Evolutionary conservation across 352 stramenopile species (phyloP).

Genomic region (Globisporangium camurandrum): DNA sequence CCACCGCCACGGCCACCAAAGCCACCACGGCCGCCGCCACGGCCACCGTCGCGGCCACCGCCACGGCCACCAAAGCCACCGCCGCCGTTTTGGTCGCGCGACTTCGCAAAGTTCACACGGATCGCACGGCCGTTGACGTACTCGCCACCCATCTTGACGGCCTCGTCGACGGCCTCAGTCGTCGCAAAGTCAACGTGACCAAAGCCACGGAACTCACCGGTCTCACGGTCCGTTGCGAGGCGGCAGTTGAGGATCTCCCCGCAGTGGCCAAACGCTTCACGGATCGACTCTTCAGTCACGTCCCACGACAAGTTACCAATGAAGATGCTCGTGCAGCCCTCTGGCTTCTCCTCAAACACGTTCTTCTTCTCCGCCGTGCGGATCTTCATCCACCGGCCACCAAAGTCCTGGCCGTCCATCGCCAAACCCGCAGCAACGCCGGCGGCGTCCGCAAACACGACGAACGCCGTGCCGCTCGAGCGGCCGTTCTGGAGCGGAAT

Average conservation of each 20-base stretch:
- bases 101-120: slow-evolving; percentile 93
- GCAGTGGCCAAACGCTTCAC: slow-evolving; percentile 90
- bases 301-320: slow-evolving; percentile 97
- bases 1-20: slow-evolving; percentile 46
- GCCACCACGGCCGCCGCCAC: slow-evolving; percentile 38
- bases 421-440: slow-evolving; percentile 76
- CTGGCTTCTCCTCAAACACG: slow-evolving; percentile 87
- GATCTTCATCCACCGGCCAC: slow-evolving; percentile 94
- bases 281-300: slow-evolving; percentile 92
- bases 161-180: slow-evolving; percentile 90
- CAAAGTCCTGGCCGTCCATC: slow-evolving; percentile 93
- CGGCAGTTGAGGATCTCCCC: slow-evolving; percentile 93
- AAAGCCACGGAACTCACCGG: slow-evolving; percentile 97
- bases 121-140: slow-evolving; percentile 91
- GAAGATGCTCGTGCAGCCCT: slow-evolving; percentile 95
- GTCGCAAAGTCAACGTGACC: slow-evolving; percentile 96
- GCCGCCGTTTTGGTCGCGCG: slow-evolving; percentile 30
- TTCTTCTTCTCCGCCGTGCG: slow-evolving; percentile 79
- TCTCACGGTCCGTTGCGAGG: slow-evolving; percentile 95
- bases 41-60: slow-evolving; percentile 42
- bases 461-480: slow-evolving; percentile 92
- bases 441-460: slow-evolving; percentile 83
- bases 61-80: slow-evolving; percentile 43
- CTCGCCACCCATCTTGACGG: slow-evolving; percentile 87
- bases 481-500: slow-evolving; percentile 88